Evolutionary conservation across 2,329 filamentous ascomycete species (phyloP).

Genomic region (Alternaria sp.): DNA sequence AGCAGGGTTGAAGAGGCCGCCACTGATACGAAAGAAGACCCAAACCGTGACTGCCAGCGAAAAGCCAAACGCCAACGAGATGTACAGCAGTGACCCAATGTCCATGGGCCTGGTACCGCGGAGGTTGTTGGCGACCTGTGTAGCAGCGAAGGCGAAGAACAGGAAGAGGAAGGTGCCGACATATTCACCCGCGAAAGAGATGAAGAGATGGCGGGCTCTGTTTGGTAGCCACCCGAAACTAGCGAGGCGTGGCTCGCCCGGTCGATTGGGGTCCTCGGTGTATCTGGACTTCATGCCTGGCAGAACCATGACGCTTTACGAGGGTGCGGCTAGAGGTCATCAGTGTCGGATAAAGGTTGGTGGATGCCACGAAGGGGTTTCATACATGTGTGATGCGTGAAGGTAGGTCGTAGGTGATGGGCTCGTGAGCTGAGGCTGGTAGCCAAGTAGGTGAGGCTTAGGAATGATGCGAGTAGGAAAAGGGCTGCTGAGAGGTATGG

Average conservation of each 20-base stretch:
- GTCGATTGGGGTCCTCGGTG: slow-evolving; percentile 38
- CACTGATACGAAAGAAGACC: slow-evolving; percentile 50
- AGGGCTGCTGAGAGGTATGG: neutral
- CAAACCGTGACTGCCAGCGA: slow-evolving; percentile 49
- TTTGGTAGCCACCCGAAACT: slow-evolving; percentile 54
- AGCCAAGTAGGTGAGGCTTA: neutral
- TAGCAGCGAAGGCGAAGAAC: slow-evolving; percentile 49
- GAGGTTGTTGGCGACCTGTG: slow-evolving; percentile 47
- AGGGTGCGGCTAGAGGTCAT: slow-evolving; percentile 13
- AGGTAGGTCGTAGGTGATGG: neutral
- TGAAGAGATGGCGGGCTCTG: slow-evolving; percentile 50
- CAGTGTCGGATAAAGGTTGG: neutral
- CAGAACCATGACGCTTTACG: slow-evolving; percentile 46
- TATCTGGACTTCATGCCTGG: slow-evolving; percentile 48
- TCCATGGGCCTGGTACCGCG: slow-evolving; percentile 31
- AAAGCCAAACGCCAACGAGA: slow-evolving; percentile 47
- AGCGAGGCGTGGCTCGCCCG: slow-evolving; percentile 47
- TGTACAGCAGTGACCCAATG: slow-evolving; percentile 41
- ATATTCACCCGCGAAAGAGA: slow-evolving; percentile 54
- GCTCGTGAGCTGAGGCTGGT: neutral
- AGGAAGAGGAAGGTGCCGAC: slow-evolving; percentile 50
- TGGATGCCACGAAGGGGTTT: neutral
- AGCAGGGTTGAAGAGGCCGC: slow-evolving; percentile 50
- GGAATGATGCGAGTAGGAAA: neutral
- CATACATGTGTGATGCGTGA: neutral